These are phyloP conservation scores for Gossypioides kirkii DNA, from an alignment of 345 rosid species.

Conservation along the genomic window DNA sequence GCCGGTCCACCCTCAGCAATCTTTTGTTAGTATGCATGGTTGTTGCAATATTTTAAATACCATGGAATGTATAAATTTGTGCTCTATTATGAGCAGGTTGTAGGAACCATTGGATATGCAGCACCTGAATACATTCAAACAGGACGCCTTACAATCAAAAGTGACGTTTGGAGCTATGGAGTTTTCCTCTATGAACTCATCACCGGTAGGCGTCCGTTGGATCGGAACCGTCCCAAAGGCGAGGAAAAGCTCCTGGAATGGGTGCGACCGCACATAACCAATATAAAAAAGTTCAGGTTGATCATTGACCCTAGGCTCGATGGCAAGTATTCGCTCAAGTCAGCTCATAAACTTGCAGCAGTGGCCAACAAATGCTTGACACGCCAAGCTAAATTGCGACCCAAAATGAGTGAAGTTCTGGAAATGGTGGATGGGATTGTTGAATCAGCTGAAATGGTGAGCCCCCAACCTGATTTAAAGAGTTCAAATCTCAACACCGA, in stretches of 20 bases:
- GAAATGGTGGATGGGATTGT: slow-evolving; percentile 62
- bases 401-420: slow-evolving; percentile 76
- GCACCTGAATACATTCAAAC: slow-evolving; percentile 91
- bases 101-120: slow-evolving; percentile 93
- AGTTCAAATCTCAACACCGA: slow-evolving; percentile 32
- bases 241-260: slow-evolving; percentile 85
- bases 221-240: slow-evolving; percentile 69
- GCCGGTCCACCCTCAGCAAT: too few relatives aligned
- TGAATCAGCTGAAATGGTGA: slow-evolving; percentile 37
- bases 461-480: slow-evolving; percentile 34
- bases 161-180: slow-evolving; percentile 91
- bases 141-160: slow-evolving; percentile 74
- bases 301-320: slow-evolving; percentile 82
- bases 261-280: slow-evolving; percentile 73
- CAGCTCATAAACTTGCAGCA: slow-evolving; percentile 67
- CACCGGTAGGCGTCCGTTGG: slow-evolving; percentile 85
- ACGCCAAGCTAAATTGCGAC: slow-evolving; percentile 59
- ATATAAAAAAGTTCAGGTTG: slow-evolving; percentile 57
- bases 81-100: slow-evolving; percentile 47
- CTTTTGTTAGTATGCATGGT: too few relatives aligned
- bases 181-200: slow-evolving; percentile 86
- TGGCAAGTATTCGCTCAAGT: slow-evolving; percentile 56
- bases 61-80: background rate
- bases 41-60: too few relatives aligned
- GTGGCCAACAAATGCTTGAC: slow-evolving; percentile 77